Evolutionary conservation across 2,329 filamentous ascomycete species (phyloP), one percentile per base, ranked within the genome.

Genomic region (Talaromyces sp.): DNA sequence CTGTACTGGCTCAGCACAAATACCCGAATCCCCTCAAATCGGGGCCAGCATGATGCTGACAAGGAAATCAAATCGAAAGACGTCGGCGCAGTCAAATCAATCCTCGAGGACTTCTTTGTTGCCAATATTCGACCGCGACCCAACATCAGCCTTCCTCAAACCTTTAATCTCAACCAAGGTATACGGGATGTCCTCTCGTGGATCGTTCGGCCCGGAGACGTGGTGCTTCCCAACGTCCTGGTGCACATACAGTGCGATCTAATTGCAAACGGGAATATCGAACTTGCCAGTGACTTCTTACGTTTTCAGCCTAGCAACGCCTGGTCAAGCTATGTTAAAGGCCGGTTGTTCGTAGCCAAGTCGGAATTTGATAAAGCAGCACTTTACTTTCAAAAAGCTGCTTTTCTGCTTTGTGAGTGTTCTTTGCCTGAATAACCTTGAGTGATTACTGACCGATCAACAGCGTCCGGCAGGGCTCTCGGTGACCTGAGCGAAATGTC

Each of bases 251-350:
- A 89, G 43, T 81, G 84, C 57, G 85, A 89, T 85, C 56, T 92
- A 80, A 77, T 88, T 80, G 61, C 81, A 78, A 83, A 86, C 65
- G 87, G 87, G 69, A 83, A 87, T 55, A 84, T 89, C 51, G 85
- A 90, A 8, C 74, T 87, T 29, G 86, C 86, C 9, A 77, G 78
- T 60, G 82, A 87, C 61, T 89, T 88, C 82, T 64, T 92, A 82
- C 80, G 87, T 77, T 79, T 89, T 81, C 66, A 87, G 57, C 77
- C 81, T 8, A 78, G 77, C 52, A 81, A 80, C 1, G 77, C 81
- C 31, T 88, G 85, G 86, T 78, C 83, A 14, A 82, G 79, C 6
- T 99, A 99, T 70, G 83, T 97, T 4, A 91, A 92, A 72, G 94
- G 90, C 2, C 87, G 94, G 31, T 82, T 96, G 54, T 83, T 85